Evolutionary conservation across 2,329 filamentous ascomycete species (phyloP).

Genomic region (Ceratocystis eucalypticola): DNA sequence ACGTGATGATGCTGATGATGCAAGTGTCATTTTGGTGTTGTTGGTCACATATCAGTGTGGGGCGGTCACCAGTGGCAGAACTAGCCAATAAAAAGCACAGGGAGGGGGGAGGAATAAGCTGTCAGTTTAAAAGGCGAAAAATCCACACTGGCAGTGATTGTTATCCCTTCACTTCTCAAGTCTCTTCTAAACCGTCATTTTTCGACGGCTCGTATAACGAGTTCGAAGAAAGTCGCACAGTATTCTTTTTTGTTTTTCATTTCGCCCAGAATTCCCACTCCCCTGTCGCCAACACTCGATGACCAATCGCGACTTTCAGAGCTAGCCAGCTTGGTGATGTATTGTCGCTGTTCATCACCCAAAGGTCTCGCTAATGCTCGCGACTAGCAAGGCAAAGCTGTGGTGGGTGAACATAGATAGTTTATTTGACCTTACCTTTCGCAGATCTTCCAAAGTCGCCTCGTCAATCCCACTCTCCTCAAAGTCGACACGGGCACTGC

Average conservation of each 20-base stretch:
- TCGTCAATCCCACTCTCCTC: slow-evolving; percentile 92
- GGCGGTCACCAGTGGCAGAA: slow-evolving; percentile 14
- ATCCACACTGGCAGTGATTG: slow-evolving; percentile 12
- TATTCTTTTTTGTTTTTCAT: neutral
- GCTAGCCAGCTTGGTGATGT: neutral
- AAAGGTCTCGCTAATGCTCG: slow-evolving; percentile 15
- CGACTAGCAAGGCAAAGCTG: neutral
- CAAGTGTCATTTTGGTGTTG: neutral
- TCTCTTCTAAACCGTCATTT: neutral
- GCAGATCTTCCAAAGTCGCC: slow-evolving; percentile 71
- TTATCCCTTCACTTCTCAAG: slow-evolving; percentile 12
- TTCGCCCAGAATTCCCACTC: too few relatives aligned
- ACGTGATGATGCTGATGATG: neutral
- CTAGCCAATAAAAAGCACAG: slow-evolving; percentile 12
- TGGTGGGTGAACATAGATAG: neutral
- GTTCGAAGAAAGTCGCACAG: too few relatives aligned
- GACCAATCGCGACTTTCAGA: neutral
- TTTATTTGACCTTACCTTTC: slow-evolving; percentile 52
- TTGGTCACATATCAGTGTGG: slow-evolving; percentile 5
- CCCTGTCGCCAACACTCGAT: neutral
- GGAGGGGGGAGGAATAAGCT: slow-evolving; percentile 1
- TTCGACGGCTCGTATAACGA: neutral
- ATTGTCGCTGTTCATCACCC: neutral
- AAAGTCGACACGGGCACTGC: slow-evolving; percentile 85
- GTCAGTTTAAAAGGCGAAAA: slow-evolving; percentile 17